Evolutionary conservation across 169 alveolate species (phyloP).

Genomic region (Plasmodium relictum): DNA sequence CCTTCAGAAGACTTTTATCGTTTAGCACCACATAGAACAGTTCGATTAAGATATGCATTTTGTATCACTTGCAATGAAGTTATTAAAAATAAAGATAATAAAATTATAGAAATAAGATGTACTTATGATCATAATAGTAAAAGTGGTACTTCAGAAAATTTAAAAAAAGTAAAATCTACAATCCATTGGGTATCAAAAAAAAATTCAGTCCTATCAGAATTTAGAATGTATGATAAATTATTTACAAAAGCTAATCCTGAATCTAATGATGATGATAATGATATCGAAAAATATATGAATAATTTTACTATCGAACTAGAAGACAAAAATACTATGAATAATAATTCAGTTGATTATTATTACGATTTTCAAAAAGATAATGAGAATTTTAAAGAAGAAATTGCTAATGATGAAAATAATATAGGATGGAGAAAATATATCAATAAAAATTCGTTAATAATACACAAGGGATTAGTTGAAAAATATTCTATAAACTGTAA

Average conservation of each 20-base stretch:
- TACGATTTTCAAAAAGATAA: background rate
- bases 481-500: conserved; percentile 54
- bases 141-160: conserved; percentile 81
- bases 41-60: conserved; percentile 87
- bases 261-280: conserved; percentile 27
- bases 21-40: conserved; percentile 87
- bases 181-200: conserved; percentile 88
- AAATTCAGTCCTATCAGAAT: conserved; percentile 83
- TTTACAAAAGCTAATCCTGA: conserved; percentile 88
- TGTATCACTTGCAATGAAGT: conserved; percentile 89
- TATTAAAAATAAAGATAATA: conserved; percentile 77
- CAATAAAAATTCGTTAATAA: conserved; percentile 85
- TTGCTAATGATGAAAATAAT: conserved; percentile 78
- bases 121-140: conserved; percentile 87
- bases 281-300: conserved; percentile 14
- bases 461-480: conserved; percentile 81
- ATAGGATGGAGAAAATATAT: conserved; percentile 86
- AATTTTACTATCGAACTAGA: background rate
- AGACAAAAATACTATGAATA: background rate
- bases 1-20: conserved; percentile 86
- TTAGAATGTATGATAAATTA: conserved; percentile 89
- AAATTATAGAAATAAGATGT: conserved; percentile 82
- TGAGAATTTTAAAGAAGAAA: conserved; percentile 78
- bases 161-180: conserved; percentile 87
- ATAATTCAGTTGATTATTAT: background rate